Base-by-base conservation (phyloP, 257 asterid species). In the Henckelia pumila region DNA sequence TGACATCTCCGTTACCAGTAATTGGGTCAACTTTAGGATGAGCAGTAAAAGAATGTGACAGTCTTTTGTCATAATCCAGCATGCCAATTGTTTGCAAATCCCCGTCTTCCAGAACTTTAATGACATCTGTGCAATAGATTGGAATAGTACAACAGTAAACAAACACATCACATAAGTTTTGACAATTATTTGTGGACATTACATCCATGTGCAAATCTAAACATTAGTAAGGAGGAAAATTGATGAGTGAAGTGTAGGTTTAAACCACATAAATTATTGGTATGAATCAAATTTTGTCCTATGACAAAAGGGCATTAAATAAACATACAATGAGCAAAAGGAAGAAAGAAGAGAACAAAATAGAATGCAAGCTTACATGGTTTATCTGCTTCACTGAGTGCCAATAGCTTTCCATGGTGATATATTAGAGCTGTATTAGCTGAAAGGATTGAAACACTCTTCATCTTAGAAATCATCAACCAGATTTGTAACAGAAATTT, bases 21-120 rank as follows among this genome's bases (percentile, higher is more conserved):
- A 90, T 14, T 6, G 97, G 97, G 69, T 93, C 99, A 71, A 93
- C 90, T 76, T 93, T 93, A 13, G 99, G 99, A 79, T 93, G 99
- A 76, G 99, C 99, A 75, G 96, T 90, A 72, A 93, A 93, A 64
- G 97, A 61, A 82, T 90, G 99, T 2, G 83, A 26, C 80, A 92
- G 82, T 74, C 95, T 79, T 77, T 84, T 89, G 87, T 92, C 98
- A 69, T 92, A 92, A 77, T 92, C 98, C 83, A 92, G 74, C 94
- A 89, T 44, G 76, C 98, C 97, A 75, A 92, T 75, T 8, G 98
- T 92, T 82, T 92, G 89, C 52, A 92, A 81, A 75, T 92, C 98
- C 75, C 98, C 98, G 81, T 92, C 98, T 80, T 89, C 97, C 80
- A 92, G 72, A 71, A 92, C 98, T 81, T 82, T 84, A 71, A 92